Evolutionary conservation across 495 filamentous ascomycete species (phyloP), one percentile per base, ranked within the genome.

Genomic region (Lepidopterella palustris): DNA sequence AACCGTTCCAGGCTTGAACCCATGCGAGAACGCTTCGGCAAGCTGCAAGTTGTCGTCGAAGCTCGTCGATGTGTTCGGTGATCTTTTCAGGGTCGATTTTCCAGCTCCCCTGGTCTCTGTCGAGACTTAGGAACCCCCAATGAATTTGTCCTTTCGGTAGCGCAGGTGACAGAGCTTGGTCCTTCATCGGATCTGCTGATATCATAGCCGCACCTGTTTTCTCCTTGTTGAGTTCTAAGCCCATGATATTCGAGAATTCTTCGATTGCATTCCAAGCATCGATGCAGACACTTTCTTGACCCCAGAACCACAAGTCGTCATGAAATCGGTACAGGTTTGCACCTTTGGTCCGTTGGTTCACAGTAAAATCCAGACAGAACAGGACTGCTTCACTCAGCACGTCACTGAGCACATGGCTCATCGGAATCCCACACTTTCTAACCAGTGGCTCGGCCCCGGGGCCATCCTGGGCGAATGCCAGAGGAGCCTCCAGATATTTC

Each of bases 261-360:
- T 63, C 47, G 11, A 70, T 58, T 3, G 61, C 59, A 9, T 57
- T 47, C 69, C 69, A 71, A 13, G 67, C 69, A 11, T 53, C 4
- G 4, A 59, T 54, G 53, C 61, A 65, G 4, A 45, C 57, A 11
- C 24, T 26, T 39, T 70, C 53, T 18, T 63, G 69, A 18, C 57
- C 58, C 69, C 69, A 71, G 53, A 68, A 68, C 69, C 69, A 71
- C n/a, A 71, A 32, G 45, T 71, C 69, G 35, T 71, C 68, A 48
- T 70, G 68, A 23, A 71, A 57, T 21, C 69, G 57, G 29, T 68
- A 60, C 24, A 71, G 39, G 40, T 62, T 65, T 20, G 58, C 59
- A 11, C 69, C 69, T 6, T 62, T 24, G 5, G 69, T 71, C n/a
- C 49, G 45, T 53, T 66, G 58, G 40, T 71, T 71, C 48, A 71